Evolutionary conservation across 257 asterid genomes (phyloP).

Genomic region (Petunia secreta): DNA sequence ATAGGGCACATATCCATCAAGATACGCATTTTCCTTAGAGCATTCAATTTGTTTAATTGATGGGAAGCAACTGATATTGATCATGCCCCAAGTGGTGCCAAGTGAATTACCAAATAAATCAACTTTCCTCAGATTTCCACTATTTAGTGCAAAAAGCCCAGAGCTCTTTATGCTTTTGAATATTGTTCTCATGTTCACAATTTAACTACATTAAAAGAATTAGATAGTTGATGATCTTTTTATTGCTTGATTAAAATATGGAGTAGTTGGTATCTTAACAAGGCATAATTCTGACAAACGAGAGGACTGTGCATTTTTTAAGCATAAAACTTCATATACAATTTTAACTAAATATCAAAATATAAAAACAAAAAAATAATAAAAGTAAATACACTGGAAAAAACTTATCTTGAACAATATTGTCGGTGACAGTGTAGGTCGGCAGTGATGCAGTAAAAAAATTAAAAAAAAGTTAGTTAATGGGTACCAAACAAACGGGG

Average conservation of each 20-base stretch:
- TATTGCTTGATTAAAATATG: background rate
- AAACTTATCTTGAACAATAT: too few relatives aligned
- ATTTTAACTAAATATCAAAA: too few relatives aligned
- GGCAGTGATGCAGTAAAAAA: too few relatives aligned
- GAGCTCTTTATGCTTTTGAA: background rate
- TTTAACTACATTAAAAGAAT: background rate
- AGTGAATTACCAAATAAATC: conserved; percentile 7
- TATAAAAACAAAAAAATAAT: too few relatives aligned
- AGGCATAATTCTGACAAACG: background rate
- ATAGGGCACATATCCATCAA: background rate
- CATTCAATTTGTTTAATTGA: background rate
- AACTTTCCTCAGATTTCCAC: conserved; percentile 17
- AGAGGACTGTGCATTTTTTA: background rate
- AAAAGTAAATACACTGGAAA: too few relatives aligned
- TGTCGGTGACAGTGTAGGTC: too few relatives aligned
- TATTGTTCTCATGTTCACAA: background rate
- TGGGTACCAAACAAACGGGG: too few relatives aligned
- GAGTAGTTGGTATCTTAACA: background rate
- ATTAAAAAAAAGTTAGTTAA: too few relatives aligned
- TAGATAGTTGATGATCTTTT: background rate
- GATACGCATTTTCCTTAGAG: background rate
- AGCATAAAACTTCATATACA: background rate
- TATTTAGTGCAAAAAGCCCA: background rate
- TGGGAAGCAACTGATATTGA: background rate
- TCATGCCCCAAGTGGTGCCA: background rate